A percentile compares a stretch with the other conserved stretches of the same genome.
Conservation (phyloP, 2,329 filamentous ascomycete genomes). For the Phialocephala sp. region DNA sequence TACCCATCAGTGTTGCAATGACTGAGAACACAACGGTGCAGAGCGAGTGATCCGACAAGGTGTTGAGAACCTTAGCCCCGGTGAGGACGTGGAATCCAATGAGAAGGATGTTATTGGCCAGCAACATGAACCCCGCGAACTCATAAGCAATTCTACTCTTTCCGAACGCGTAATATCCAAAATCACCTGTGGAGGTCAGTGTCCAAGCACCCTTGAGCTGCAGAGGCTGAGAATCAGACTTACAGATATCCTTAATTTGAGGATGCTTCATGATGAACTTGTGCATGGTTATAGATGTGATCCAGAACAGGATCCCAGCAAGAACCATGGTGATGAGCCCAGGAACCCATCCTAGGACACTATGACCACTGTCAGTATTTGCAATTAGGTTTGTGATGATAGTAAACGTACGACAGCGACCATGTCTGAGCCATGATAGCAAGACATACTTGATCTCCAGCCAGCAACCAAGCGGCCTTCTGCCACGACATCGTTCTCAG, state of each 20-base stretch:
- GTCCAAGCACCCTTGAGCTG: not conserved
- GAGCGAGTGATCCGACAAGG: conserved; percentile 52
- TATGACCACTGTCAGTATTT: conserved; percentile 22
- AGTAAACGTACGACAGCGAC: conserved; percentile 50
- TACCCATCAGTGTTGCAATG: conserved; percentile 52
- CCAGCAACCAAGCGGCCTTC: conserved; percentile 54
- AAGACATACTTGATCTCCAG: conserved; percentile 55
- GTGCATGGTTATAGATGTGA: conserved; percentile 57
- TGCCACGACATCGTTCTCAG: conserved; percentile 60
- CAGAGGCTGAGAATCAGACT: conserved; percentile 18
- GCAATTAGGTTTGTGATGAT: not conserved
- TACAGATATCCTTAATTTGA: conserved; percentile 55
- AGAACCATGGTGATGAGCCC: conserved; percentile 54
- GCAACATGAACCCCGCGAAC: conserved; percentile 53
- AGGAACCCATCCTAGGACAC: conserved; percentile 53
- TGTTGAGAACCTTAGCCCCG: conserved; percentile 55
- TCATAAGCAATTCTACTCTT: conserved; percentile 50
- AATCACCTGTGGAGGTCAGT: conserved; percentile 45
- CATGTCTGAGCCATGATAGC: conserved; percentile 58
- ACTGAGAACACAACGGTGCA: conserved; percentile 56
- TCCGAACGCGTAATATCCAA: conserved; percentile 54
- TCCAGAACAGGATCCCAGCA: conserved; percentile 53
- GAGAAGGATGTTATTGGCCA: conserved; percentile 57
- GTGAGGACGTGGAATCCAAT: conserved; percentile 57
- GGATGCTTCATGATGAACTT: conserved; percentile 58